Base-by-base conservation (phyloP, 108 stramenopile species). In the Ochromonas danica region DNA sequence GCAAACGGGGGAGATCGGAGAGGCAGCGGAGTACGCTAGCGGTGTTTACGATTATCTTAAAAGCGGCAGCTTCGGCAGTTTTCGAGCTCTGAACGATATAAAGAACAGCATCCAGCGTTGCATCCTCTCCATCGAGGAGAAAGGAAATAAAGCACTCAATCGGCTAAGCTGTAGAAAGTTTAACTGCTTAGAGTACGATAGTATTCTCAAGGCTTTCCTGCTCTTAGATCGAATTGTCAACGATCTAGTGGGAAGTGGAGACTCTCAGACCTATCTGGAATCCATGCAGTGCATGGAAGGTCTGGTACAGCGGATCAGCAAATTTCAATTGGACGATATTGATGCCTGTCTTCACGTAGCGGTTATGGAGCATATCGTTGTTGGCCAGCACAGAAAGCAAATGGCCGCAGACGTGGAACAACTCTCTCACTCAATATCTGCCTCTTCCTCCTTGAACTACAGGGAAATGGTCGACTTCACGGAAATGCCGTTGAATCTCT, bases 401-500 rank as follows among this genome's bases (percentile, higher is more conserved):
- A 28, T 6, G 25, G 45, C 45, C 22, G 45, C 45, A 14, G 74
- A 39, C 63, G 77, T 63, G 17, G 6, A 14, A 39, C 17, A 6
- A 70, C 17, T 70, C 22, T 6, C 35, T 39, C 57, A 60, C 22
- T 25, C n/a, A n/a, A n/a, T n/a, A n/a, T 10, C 40, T n/a, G 78
- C 78, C 25, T 28, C 25, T 17, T 2, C 3, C 22, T 40, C 78
- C 25, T 25, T 25, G 33, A 33, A 27, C 40, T 0, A 0, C 36
- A 2, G 38, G 1, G 35, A 71, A 31, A n/a, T 79, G 31, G 28
- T 10, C 22, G 39, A 80, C 36, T 0, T 82, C n/a, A 36, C 35
- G 74, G 83, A 84, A 62, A 10, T 82, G 81, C 71, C 81, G 72
- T 78, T 75, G 78, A 3, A 31, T 1, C 1, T 43, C 1, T 27